Evolutionary conservation across 1,139 yeast species (phyloP), one percentile per base, ranked within the genome.

Genomic region (Nadsonia commutata): DNA sequence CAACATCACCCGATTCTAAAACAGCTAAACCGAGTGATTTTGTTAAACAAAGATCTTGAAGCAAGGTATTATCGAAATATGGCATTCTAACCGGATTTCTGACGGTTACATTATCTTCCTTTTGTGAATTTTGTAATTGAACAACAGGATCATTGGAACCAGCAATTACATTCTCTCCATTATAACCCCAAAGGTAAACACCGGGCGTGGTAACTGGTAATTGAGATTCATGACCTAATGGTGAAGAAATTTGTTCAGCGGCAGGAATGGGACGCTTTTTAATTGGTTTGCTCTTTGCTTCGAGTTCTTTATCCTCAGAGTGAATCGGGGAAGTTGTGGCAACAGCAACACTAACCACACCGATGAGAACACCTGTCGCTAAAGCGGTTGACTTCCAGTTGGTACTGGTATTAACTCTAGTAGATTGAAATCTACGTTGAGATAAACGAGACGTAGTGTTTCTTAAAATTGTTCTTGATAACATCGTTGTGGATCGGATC

Each of bases 1-100:
- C 78, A 19, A 84, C 69, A 53, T 79, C 74, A n/a, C 97, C 97
- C 20, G 72, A 71, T 1, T 71, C 71, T 48, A 79, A 72, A 19
- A 78, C 71, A 1, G 93, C 78, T 1, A 77, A 78, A 2, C 76
- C 81, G 20, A 78, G 67, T 7, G 59, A 62, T 20, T 70, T 74
- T 19, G 67, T 63, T 1, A 83, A 54, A 33, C 67, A 65, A n/a
- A 85, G 74, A 54, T 78, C 81, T 40, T 71, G 67, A 40, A 86
- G 60, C 17, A 67, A 54, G 62, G 70, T 69, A 39, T 72, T 72
- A 53, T 86, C 85, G 53, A 88, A 85, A 52, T 67, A 72, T 1
- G 68, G 65, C 5, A 81, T 59, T 54, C 94, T 67, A 7, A 71
- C 55, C 1, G 95, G 94, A 18, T 70, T 59, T 48, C 69, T 71